Percentiles rank a stretch among this genome's conserved stretches.
These are phyloP conservation scores for Marchantia paleacea DNA, from an alignment of 225 moss, liverwort and hornwort genomes.

Conservation along the genomic window DNA sequence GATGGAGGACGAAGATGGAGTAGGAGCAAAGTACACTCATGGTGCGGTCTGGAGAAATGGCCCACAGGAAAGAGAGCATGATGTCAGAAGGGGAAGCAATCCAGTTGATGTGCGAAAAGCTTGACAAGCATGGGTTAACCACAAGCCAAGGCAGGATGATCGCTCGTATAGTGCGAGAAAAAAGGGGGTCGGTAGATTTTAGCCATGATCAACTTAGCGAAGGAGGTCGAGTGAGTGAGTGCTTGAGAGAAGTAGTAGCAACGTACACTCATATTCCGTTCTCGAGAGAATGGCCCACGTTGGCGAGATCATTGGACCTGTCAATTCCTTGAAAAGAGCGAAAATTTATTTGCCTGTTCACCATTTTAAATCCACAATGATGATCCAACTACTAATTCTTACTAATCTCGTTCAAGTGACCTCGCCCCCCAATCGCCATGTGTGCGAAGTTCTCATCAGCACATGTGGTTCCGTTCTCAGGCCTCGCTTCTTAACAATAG, in stretches of 20 bases:
- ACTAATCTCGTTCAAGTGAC: not conserved
- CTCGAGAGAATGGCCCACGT: slow-evolving; percentile 1
- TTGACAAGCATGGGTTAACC: not conserved
- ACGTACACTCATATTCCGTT: slow-evolving; percentile 1
- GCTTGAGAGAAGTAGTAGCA: not conserved
- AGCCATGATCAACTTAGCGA: not conserved
- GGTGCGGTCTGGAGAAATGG: not conserved
- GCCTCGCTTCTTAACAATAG: not conserved
- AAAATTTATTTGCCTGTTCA: not conserved
- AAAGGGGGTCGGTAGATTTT: not conserved
- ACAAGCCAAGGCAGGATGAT: not conserved
- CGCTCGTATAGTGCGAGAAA: not conserved
- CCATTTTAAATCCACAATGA: slow-evolving; percentile 1
- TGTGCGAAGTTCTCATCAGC: not conserved
- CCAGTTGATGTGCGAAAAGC: not conserved
- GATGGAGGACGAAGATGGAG: not conserved
- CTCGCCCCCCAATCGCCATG: not conserved
- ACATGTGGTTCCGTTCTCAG: not conserved
- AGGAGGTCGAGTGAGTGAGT: not conserved
- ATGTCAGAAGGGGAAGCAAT: not conserved
- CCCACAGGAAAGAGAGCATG: not conserved
- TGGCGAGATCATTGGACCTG: slow-evolving; percentile 1
- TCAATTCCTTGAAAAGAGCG: not conserved
- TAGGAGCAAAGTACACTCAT: not conserved
- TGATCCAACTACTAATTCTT: slow-evolving; percentile 3